phyloP scores from a whole-genome alignment of 306 rosid genomes.

The Casuarina glauca region DNA sequence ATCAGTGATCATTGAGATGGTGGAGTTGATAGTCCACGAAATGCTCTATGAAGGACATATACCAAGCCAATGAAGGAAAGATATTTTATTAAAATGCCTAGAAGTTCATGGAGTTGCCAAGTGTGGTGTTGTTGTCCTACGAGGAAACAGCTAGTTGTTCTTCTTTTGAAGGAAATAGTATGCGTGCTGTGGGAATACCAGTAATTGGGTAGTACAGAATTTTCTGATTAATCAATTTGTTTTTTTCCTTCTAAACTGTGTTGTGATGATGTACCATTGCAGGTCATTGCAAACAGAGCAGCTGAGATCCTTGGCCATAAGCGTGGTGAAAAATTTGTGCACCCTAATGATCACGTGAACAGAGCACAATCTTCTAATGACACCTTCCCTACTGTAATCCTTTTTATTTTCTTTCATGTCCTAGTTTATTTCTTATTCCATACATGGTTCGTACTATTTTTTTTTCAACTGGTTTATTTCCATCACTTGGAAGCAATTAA shows the following conservation, averaged over 20 bases:
- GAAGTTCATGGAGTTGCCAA: background rate
- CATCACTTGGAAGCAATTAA: background rate
- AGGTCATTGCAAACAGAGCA: no score
- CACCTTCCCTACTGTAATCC: slow-evolving; percentile 89
- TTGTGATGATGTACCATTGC: slow-evolving; percentile 12
- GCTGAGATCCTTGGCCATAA: no score
- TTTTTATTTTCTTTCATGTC: slow-evolving; percentile 17
- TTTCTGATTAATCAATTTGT: background rate
- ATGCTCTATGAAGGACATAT: background rate
- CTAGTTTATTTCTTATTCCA: background rate
- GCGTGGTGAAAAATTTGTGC: no score
- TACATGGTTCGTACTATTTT: background rate
- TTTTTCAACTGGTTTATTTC: background rate
- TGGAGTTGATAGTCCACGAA: background rate
- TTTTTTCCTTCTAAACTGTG: background rate
- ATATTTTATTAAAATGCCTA: background rate
- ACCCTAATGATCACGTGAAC: slow-evolving; percentile 9
- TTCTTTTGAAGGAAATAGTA: background rate
- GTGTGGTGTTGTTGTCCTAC: background rate
- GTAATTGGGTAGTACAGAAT: background rate
- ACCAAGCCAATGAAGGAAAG: background rate
- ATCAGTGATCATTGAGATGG: background rate
- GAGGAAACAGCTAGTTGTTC: background rate
- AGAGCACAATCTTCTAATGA: slow-evolving; percentile 97
- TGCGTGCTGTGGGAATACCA: background rate